Evolutionary conservation across 306 rosid genomes (phyloP).

Genomic region (Abrus precatorius): DNA sequence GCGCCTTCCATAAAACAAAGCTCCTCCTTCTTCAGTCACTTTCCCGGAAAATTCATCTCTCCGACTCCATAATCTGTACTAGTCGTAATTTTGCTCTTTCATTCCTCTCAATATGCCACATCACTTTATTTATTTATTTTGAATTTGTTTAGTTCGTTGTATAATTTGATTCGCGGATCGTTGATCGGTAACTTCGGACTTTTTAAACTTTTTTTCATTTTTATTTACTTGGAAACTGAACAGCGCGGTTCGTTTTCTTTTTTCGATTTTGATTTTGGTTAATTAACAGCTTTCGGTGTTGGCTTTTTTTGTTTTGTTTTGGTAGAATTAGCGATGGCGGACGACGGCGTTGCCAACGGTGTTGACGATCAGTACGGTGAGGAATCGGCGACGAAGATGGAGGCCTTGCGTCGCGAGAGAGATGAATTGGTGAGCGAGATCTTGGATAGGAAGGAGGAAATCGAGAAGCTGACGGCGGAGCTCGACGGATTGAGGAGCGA

Average conservation of each 20-base stretch:
- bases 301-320: background rate
- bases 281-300: constrained; percentile 3
- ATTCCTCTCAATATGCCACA: background rate
- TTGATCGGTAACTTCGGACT: background rate
- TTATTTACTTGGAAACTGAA: constrained; percentile 6
- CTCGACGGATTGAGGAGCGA: constrained; percentile 57
- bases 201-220: background rate
- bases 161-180: constrained; percentile 3
- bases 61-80: background rate
- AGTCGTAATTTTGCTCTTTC: constrained; percentile 3
- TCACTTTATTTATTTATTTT: background rate
- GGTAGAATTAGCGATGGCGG: constrained; percentile 70
- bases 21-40: constrained; percentile 43
- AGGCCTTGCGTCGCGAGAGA: constrained; percentile 67
- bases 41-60: constrained; percentile 44
- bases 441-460: constrained; percentile 55
- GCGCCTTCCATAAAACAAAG: constrained; percentile 15
- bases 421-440: constrained; percentile 58
- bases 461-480: constrained; percentile 62
- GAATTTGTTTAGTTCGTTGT: background rate
- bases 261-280: background rate
- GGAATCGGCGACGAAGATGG: constrained; percentile 60
- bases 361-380: constrained; percentile 49
- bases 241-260: constrained; percentile 3
- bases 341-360: constrained; percentile 60